Conservation (phyloP, 176 grass and related monocot species). For the Eragrostis nindensis region DNA sequence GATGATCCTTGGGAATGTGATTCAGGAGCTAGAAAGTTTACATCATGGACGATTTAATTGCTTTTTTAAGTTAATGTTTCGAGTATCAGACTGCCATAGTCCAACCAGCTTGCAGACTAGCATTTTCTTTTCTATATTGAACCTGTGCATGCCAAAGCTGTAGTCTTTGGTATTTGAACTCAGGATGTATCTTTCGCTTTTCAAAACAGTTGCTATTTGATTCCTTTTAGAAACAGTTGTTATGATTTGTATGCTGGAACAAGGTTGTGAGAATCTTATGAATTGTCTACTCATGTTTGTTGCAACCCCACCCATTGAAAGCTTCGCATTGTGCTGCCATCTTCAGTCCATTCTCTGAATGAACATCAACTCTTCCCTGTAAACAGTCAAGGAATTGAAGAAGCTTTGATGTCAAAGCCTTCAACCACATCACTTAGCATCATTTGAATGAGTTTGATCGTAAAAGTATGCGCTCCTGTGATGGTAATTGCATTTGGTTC, state of each 20-base stretch:
- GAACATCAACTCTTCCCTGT: constrained; percentile 1
- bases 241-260: constrained; percentile 12
- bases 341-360: neutral
- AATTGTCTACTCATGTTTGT: neutral
- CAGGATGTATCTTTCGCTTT: neutral
- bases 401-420: neutral
- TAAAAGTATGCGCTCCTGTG: constrained; percentile 14
- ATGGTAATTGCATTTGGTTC: constrained; percentile 14
- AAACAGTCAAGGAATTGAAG: neutral
- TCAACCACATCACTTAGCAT: neutral
- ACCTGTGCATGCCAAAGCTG: constrained; percentile 1
- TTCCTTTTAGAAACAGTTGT: constrained; percentile 18
- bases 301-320: neutral
- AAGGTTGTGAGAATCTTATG: constrained; percentile 1
- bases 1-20: neutral
- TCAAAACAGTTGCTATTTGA: neutral
- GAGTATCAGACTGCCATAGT: neutral
- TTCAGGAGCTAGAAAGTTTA: neutral
- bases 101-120: neutral
- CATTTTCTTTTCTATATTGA: neutral
- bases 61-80: neutral
- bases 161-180: constrained; percentile 10
- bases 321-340: constrained; percentile 6
- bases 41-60: neutral
- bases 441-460: constrained; percentile 31